phyloP scores from a whole-genome alignment of 129 eudicot genomes.

The Tanacetum coccineum region DNA sequence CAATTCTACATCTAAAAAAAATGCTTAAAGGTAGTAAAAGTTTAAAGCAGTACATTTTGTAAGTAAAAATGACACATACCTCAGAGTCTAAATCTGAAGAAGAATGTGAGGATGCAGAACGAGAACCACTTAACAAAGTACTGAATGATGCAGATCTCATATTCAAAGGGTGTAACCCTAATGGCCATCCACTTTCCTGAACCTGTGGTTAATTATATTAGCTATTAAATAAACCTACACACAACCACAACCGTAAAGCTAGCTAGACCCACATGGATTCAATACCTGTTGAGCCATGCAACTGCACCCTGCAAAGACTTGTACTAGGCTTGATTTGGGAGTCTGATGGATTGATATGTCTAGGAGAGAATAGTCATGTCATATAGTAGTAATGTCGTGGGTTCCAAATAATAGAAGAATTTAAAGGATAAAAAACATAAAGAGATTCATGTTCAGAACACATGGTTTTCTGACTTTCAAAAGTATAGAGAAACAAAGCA shows the following conservation, averaged over 20 bases:
- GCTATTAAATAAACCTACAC: constrained; percentile 10
- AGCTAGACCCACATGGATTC: constrained; percentile 4
- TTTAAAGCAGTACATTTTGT: not conserved
- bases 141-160: constrained; percentile 55
- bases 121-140: constrained; percentile 52
- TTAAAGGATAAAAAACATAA: constrained; percentile 23
- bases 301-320: constrained; percentile 13
- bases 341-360: constrained; percentile 16
- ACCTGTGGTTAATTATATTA: constrained; percentile 39
- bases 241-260: not conserved
- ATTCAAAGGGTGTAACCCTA: constrained; percentile 68
- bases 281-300: constrained; percentile 55
- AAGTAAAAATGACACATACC: constrained; percentile 30
- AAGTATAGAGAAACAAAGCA: constrained; percentile 23
- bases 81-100: constrained; percentile 72
- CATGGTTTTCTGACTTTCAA: constrained; percentile 24
- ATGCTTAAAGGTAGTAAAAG: not conserved
- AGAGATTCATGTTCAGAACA: constrained; percentile 7
- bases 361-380: constrained; percentile 27
- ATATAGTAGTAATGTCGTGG: constrained; percentile 3
- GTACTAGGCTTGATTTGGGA: constrained; percentile 17
- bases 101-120: constrained; percentile 45
- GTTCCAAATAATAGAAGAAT: not conserved
- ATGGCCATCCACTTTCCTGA: constrained; percentile 78
- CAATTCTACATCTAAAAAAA: not conserved